A percentile compares a stretch with the other conserved stretches of the same genome.
These are phyloP conservation scores for Cladosporium sphaerospermum DNA, from an alignment of 2,329 filamentous ascomycete genomes.

Conservation along the genomic window DNA sequence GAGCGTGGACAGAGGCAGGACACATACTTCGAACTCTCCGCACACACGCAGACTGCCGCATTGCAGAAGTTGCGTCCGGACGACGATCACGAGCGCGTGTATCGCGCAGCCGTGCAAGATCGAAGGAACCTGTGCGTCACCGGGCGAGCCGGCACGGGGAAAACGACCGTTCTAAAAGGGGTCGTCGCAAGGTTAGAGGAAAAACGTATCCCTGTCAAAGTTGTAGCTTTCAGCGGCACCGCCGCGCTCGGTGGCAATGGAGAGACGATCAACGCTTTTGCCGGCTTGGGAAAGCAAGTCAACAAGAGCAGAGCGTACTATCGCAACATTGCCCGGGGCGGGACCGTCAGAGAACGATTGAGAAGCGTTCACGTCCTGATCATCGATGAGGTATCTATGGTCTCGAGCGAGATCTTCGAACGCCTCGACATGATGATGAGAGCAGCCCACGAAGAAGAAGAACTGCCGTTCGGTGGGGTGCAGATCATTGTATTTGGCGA, in stretches of 20 bases:
- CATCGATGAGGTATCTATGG: constrained; percentile 63
- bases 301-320: constrained; percentile 38
- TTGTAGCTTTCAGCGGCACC: constrained; percentile 55
- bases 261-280: constrained; percentile 51
- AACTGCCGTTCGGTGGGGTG: constrained; percentile 13
- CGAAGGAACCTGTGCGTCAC: neutral
- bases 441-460: constrained; percentile 3
- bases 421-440: constrained; percentile 38
- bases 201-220: constrained; percentile 37
- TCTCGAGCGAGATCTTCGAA: constrained; percentile 50
- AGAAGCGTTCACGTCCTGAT: constrained; percentile 49
- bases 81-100: neutral
- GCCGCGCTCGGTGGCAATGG: constrained; percentile 54
- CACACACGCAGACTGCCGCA: too few species aligned
- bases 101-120: neutral
- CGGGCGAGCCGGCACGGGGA: constrained; percentile 17
- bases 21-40: too few species aligned
- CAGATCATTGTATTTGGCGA: constrained; percentile 51
- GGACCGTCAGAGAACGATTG: constrained; percentile 33
- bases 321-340: constrained; percentile 16
- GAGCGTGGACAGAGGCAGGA: too few species aligned
- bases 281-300: constrained; percentile 48
- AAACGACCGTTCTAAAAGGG: constrained; percentile 12
- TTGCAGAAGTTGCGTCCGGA: neutral
- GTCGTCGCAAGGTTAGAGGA: constrained; percentile 29